Base-by-base conservation (phyloP, 768 basidiomycete genomes). In the Glaciozyma antarctica region DNA sequence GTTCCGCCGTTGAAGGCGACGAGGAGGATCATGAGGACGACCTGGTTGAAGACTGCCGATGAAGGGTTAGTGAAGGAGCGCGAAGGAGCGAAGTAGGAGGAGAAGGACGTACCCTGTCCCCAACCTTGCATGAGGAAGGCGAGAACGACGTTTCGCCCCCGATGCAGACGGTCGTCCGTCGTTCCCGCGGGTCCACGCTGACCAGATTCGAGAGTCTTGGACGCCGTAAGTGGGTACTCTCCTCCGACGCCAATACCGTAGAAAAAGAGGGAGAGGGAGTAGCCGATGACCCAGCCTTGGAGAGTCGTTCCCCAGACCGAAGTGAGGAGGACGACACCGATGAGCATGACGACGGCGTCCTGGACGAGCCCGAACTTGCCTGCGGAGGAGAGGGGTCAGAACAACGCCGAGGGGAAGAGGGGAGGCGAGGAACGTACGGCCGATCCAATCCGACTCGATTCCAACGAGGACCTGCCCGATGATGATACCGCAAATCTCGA, bases 41-140 rank as follows among this genome's bases (percentile, higher is more conserved):
- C 75, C 55, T 77, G 77, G 63, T 72, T 72, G 65, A 72, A 66
- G 41, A 62, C 47, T 28, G 30, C n/a, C 10, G 58, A 34, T 4
- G 16, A 28, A 9, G 10, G 26, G 26, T 4, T 28, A 13, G 47
- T n/a, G 30, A 22, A 43, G 12, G 5, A 51, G 19, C 53, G 49
- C n/a, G n/a, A n/a, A n/a, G 32, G 54, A 32, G n/a, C n/a, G n/a
- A 64, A 55, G 24, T 30, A 60, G 61, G 32, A 67, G 49, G 24
- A 45, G 64, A 63, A 55, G 34, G 54, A 26, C 53, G 49, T 43
- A 26, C 58, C 45, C 34, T 59, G 63, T n/a, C 60, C 60, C 60
- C 60, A 61, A 28, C 77, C 77, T 57, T 79, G 78, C 77, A 79
- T 78, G 38, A 79, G 69, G 75, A 79, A 79, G 6, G 78, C 76